Evolutionary conservation across 2,329 filamentous ascomycete species (phyloP), one percentile per base, ranked within the genome.

Genomic region (Waltergamsia citrina): DNA sequence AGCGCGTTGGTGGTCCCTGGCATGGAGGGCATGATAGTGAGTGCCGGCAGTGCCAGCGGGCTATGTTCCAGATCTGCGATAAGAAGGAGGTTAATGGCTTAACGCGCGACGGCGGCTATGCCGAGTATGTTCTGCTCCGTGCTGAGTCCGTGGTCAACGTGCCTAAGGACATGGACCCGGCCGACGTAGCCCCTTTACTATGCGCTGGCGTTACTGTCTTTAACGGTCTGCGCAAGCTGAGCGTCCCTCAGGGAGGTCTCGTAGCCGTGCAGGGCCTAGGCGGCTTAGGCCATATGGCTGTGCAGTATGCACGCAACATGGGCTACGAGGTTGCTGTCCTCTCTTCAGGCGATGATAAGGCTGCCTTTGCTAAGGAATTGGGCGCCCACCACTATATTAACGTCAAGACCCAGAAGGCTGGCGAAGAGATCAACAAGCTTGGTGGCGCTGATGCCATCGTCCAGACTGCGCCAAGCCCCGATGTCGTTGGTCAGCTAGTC

Each of bases 231-330:
- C 67, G 72, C 40, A 71, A 72, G 52, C 59, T 70, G 41, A 48
- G 60, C 17, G 56, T 75, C 29, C 59, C 65, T 43, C 64, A 68
- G 36, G 72, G 72, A 7, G 61, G 56, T n/a, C 40, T 67, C 1
- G 66, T 77, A 1, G 73, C 71, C 15, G 50, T 78, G 15, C 76
- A 88, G 41, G 85, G 82, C 11, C 64, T 90, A 4, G 77, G 86
- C 33, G 84, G 84, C 2, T 66, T 88, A 1, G 84, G 84, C 3
- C 84, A 90, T 53, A 54, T 90, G 19, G 84, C 81, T 0, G 76
- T 88, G 21, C 82, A 87, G 51, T 88, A 80, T 51, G 81, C 81
- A 4, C 64, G 64, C 32, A 76, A 77, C 56, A 85, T 87, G 81
- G 84, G 83, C 5, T 87, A 81, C 55, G 69, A 74, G 38, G 74